phyloP scores from a whole-genome alignment of 2,329 filamentous ascomycete genomes.

The Colletotrichum sp. region DNA sequence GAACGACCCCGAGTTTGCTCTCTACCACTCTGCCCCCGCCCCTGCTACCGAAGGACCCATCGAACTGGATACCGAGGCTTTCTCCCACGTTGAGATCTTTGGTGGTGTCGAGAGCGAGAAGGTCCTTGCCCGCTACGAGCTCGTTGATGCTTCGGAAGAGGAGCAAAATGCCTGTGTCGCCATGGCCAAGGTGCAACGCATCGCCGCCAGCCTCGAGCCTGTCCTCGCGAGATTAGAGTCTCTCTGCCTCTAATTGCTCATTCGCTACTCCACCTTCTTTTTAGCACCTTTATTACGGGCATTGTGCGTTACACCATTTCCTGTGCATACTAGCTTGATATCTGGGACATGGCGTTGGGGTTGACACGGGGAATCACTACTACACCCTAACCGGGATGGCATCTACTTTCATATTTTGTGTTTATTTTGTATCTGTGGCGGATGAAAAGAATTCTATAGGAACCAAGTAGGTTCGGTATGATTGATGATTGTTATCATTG shows the following conservation, averaged over 20 bases:
- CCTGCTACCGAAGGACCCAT: constrained; percentile 29
- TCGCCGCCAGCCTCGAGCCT: constrained; percentile 45
- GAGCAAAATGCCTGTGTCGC: constrained; percentile 48
- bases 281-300: background rate
- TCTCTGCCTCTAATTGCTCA: background rate
- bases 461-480: constrained; percentile 16
- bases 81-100: constrained; percentile 48
- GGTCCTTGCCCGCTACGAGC: constrained; percentile 63
- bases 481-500: constrained; percentile 17
- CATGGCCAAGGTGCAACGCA: constrained; percentile 55
- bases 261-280: background rate
- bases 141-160: constrained; percentile 64
- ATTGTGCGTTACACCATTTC: constrained; percentile 1
- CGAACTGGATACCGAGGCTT: constrained; percentile 48
- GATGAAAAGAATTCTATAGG: constrained; percentile 18
- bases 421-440: background rate
- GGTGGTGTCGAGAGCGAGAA: constrained; percentile 69
- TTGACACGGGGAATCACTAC: background rate
- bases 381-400: constrained; percentile 15
- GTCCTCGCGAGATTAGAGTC: constrained; percentile 40
- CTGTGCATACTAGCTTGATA: constrained; percentile 23
- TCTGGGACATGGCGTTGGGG: constrained; percentile 17
- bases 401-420: constrained; percentile 1
- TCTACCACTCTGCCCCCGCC: constrained; percentile 55
- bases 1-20: constrained; percentile 64